Evolutionary conservation across 106 monocot genomes (phyloP), one percentile per base, ranked within the genome.

Genomic region (Allium fistulosum): DNA sequence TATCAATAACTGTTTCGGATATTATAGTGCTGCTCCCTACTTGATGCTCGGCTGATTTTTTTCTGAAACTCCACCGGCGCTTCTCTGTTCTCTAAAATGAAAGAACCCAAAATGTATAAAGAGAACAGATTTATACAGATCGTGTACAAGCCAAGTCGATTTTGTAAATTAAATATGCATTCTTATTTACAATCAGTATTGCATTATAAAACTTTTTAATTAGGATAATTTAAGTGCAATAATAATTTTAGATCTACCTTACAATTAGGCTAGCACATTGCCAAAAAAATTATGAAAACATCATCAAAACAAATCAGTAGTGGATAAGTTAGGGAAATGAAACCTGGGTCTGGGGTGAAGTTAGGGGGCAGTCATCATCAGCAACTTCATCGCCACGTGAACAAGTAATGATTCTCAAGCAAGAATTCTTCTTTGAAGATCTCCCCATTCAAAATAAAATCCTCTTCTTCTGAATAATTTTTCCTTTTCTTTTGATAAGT

Each of bases 61-160:
- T 84, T 28, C 84, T 69, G 64, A 88, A 84, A 75, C 88, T 84
- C 88, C 88, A 88, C 45, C 78, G 70, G 10, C 73, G 61, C 51
- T 81, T 88, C 51, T 78, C 77, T 61, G 77, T 74, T 22, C 53
- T 71, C 84, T 85, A 49, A 53, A 80, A 49, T 59, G 10, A 58
- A 46, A 62, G 56, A 17, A 37, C 37, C 0, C 37, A 69, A 58
- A n/a, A 69, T n/a, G 26, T 37, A 16, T 57, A 26, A 22, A 9
- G 10, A 26, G 8, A 26, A 18, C 18, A 9, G 13, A 8, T 60
- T 14, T 9, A 9, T 26, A 27, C 60, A 60, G 28, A 11, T 26
- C 18, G 60, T 9, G 37, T 37, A 5, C 37, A 2, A 37, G 37
- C 4, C 5, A 37, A 37, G 2, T 37, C 37, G 37, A 37, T 37